A percentile compares a stretch with the other conserved stretches of the same genome.
Conservation (phyloP, 164 flowering plant species). For the Magnolia kwangsiensis region DNA sequence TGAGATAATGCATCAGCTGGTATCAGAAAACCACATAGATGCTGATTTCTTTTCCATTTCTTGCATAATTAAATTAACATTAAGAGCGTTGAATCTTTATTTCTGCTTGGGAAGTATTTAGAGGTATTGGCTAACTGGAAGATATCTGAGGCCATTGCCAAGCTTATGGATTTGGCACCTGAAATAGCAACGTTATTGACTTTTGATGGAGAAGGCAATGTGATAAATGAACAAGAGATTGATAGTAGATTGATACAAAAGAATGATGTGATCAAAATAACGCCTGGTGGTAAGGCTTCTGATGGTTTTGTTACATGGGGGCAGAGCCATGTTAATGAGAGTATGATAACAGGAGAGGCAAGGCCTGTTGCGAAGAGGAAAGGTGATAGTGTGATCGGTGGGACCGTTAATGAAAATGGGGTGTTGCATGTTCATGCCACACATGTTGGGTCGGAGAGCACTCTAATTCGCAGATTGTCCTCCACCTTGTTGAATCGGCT, state of each 20-base stretch:
- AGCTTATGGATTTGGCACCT: slow-evolving; percentile 79
- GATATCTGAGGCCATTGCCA: slow-evolving; percentile 90
- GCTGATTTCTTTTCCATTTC: neutral
- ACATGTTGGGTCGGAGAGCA: slow-evolving; percentile 82
- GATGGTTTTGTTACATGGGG: slow-evolving; percentile 88
- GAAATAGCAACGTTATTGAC: slow-evolving; percentile 63
- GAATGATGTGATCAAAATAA: slow-evolving; percentile 71
- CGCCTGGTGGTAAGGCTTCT: slow-evolving; percentile 83
- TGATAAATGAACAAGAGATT: slow-evolving; percentile 61
- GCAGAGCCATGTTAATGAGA: slow-evolving; percentile 90
- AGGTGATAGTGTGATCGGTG: slow-evolving; percentile 85
- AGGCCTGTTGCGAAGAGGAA: slow-evolving; percentile 69
- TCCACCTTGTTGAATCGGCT: slow-evolving; percentile 85
- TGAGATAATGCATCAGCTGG: neutral
- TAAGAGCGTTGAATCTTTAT: neutral
- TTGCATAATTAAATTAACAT: neutral
- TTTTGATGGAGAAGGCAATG: slow-evolving; percentile 58
- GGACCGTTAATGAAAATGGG: slow-evolving; percentile 85
- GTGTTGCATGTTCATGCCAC: slow-evolving; percentile 74
- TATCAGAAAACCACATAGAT: neutral
- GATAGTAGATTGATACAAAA: slow-evolving; percentile 71
- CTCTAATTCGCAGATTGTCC: slow-evolving; percentile 76
- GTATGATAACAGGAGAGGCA: slow-evolving; percentile 95
- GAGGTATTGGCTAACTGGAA: slow-evolving; percentile 87
- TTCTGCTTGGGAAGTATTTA: slow-evolving; percentile 76